phyloP scores from a whole-genome alignment of 2,329 filamentous ascomycete genomes.

The Ophiocordyceps australis region DNA sequence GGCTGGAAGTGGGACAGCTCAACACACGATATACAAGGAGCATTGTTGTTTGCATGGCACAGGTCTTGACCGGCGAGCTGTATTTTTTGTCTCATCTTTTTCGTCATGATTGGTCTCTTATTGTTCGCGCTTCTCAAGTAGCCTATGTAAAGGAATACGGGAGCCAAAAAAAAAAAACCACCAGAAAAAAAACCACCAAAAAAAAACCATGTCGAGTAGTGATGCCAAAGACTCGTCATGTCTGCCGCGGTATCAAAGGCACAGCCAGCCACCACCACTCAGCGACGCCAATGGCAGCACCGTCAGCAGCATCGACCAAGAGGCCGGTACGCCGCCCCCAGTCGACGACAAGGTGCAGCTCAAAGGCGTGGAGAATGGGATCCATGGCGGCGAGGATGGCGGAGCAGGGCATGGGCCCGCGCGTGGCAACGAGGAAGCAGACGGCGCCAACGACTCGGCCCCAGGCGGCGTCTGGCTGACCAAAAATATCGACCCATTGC shows the following conservation, averaged over 20 bases:
- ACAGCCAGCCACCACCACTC: constrained; percentile 54
- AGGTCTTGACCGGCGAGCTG: no score
- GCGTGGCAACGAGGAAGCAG: constrained; percentile 41
- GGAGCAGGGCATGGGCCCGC: constrained; percentile 34
- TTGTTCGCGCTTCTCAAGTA: no score
- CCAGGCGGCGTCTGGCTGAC: constrained; percentile 43
- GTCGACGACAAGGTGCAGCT: constrained; percentile 35
- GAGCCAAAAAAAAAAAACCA: no score
- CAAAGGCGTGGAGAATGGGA: constrained; percentile 42
- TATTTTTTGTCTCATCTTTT: no score
- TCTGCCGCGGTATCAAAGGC: constrained; percentile 8
- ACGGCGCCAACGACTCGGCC: constrained; percentile 43
- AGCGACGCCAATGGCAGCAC: constrained; percentile 23
- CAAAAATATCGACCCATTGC: constrained; percentile 56
- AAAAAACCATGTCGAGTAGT: no score
- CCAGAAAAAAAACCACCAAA: no score
- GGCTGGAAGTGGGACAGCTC: no score
- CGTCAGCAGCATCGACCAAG: constrained; percentile 20
- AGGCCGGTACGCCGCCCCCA: constrained; percentile 40
- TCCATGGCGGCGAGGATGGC: constrained; percentile 36
- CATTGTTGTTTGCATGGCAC: no score
- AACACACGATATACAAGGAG: no score
- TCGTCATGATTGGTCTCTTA: no score
- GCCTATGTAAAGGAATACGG: no score
- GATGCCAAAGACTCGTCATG: no score